phyloP scores from a whole-genome alignment of 2,329 filamentous ascomycete species.

The Alternaria hordeiaustralica region DNA sequence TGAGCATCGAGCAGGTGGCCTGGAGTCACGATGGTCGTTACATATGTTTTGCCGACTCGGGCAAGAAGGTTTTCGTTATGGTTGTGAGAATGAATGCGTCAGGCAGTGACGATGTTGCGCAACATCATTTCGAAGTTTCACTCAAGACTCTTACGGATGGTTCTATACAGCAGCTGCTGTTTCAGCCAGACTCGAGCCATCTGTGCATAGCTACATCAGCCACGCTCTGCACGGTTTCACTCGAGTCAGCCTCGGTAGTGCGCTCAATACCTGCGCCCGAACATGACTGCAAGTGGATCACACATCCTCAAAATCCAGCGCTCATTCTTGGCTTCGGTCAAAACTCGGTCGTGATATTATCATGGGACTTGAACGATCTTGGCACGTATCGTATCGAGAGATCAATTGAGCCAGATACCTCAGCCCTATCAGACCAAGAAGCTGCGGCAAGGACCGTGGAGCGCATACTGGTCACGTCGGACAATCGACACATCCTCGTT shows the following conservation, averaged over 20 bases:
- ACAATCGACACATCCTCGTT: neutral
- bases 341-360: neutral
- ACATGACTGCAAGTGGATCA: neutral
- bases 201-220: neutral
- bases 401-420: neutral
- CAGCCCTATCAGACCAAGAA: neutral
- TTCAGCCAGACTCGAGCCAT: neutral
- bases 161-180: neutral
- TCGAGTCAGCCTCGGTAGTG: neutral
- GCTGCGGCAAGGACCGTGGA: neutral
- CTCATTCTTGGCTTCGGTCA: neutral
- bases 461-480: neutral
- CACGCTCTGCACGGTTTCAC: neutral
- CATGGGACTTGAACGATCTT: neutral
- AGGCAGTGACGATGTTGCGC: neutral
- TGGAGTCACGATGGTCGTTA: neutral
- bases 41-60: neutral
- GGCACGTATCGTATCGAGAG: neutral
- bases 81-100: neutral
- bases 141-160: neutral
- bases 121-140: neutral
- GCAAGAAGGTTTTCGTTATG: neutral
- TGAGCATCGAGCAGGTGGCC: neutral
- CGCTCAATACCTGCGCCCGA: neutral
- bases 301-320: neutral